Evolutionary conservation across 768 basidiomycete genomes (phyloP), one percentile per base, ranked within the genome.

Genomic region (Hemileccinum impolitum): DNA sequence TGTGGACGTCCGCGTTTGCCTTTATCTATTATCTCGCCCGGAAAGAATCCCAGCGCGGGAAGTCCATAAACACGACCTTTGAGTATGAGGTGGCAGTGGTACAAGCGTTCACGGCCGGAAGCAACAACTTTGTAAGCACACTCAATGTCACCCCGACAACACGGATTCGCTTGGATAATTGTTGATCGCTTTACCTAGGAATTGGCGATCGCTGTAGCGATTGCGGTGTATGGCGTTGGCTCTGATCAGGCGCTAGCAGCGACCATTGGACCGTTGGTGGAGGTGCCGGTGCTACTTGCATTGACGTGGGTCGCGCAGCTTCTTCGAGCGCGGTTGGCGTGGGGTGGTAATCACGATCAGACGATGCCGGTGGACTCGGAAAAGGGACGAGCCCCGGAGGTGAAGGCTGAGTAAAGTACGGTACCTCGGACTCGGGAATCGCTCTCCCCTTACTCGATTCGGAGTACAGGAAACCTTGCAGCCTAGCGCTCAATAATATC

Each of bases 221-320:
- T 90, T 36, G 83, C 87, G 0, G 80, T 85, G 0, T 93, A 83
- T 65, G 90, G 91, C 3, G 80, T 86, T 6, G 75, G 81, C 6
- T 89, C 87, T 0, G 81, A 85, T 47, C 84, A 93, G 67, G 89
- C 87, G 0, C 72, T 93, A 1, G 90, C 90, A 0, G 87, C 89
- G 0, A 90, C 89, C 0, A 83, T 87, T 18, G 86, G 87, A 0
- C 85, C 84, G 0, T 69, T 88, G n/a, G 80, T 86, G 0, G 84
- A 89, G 60, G 90, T 93, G 0, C 90, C 88, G 0, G 87, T 90
- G 2, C 67, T 91, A 39, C 75, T 91, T 13, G 71, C 72, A 1
- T 65, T 91, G 47, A 86, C 82, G 6, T 88, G 80, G 77, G 73
- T 85, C 5, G 79, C 85, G 3, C 70, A 82, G 12, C 75, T 65